Evolutionary conservation across 164 flowering plant species (phyloP).

Genomic region (Echeveria elegans): DNA sequence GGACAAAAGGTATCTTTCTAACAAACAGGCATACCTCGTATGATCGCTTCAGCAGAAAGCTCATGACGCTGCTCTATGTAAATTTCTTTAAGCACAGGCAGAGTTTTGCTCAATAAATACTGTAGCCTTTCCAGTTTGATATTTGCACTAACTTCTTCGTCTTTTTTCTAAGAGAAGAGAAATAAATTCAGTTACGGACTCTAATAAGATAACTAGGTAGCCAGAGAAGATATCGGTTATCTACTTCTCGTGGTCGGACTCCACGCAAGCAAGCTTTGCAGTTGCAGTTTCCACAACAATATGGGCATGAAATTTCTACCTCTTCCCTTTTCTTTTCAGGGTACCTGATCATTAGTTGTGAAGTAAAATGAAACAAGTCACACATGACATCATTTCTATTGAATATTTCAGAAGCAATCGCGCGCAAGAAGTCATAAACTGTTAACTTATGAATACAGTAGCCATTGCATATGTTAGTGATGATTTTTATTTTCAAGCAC

Average conservation of each 20-base stretch:
- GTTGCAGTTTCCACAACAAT: conserved; percentile 72
- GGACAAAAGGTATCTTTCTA: neutral
- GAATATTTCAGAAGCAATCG: conserved; percentile 1
- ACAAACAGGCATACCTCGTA: conserved; percentile 4
- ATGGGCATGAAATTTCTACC: conserved; percentile 49
- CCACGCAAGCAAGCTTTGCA: conserved; percentile 64
- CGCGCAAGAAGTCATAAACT: neutral
- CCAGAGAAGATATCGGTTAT: neutral
- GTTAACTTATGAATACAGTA: neutral
- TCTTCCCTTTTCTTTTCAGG: conserved; percentile 45
- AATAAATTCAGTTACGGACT: neutral
- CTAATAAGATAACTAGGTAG: neutral
- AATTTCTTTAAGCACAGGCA: conserved; percentile 13
- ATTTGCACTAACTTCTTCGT: neutral
- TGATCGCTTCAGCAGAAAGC: conserved; percentile 9
- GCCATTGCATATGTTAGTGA: neutral
- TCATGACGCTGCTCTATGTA: conserved; percentile 8
- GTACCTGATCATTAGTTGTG: conserved; percentile 37
- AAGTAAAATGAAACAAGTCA: neutral
- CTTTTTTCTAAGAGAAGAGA: neutral
- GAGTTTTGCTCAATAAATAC: conserved; percentile 10
- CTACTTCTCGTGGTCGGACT: conserved; percentile 25
- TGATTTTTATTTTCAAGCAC: neutral
- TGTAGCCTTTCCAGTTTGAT: conserved; percentile 10
- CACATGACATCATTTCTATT: no score